phyloP scores from a whole-genome alignment of 140 eudicot species.

The Oenanthe javanica region DNA sequence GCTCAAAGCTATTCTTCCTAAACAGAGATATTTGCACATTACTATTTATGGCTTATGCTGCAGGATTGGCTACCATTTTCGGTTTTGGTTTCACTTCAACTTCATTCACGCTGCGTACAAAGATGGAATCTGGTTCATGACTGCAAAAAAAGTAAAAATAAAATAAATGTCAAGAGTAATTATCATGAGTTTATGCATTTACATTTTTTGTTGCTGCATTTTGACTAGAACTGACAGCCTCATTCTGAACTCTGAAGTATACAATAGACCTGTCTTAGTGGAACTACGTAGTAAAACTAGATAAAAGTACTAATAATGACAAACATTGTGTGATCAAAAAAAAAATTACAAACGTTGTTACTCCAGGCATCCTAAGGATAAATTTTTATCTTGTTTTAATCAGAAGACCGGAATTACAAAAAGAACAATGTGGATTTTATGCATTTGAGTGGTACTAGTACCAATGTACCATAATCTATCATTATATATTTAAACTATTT shows the following conservation, averaged over 20 bases:
- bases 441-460: neutral
- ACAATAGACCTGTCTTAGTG: neutral
- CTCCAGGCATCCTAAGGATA: neutral
- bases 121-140: constrained; percentile 53
- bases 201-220: neutral
- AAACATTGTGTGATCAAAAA: no score
- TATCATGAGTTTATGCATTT: neutral
- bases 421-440: neutral
- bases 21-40: constrained; percentile 8
- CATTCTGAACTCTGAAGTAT: no score
- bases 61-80: constrained; percentile 57
- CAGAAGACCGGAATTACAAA: neutral
- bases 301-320: neutral
- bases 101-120: constrained; percentile 49
- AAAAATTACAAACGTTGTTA: no score
- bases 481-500: neutral
- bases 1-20: constrained; percentile 2
- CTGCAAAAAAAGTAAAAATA: constrained; percentile 34
- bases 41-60: constrained; percentile 26
- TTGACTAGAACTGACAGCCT: neutral
- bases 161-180: neutral
- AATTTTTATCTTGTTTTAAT: neutral
- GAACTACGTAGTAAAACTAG: neutral
- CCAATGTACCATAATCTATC: neutral
- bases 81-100: constrained; percentile 94